Evolutionary conservation across 768 basidiomycete species (phyloP), one percentile per base, ranked within the genome.

Genomic region (Agaricus bisporus): DNA sequence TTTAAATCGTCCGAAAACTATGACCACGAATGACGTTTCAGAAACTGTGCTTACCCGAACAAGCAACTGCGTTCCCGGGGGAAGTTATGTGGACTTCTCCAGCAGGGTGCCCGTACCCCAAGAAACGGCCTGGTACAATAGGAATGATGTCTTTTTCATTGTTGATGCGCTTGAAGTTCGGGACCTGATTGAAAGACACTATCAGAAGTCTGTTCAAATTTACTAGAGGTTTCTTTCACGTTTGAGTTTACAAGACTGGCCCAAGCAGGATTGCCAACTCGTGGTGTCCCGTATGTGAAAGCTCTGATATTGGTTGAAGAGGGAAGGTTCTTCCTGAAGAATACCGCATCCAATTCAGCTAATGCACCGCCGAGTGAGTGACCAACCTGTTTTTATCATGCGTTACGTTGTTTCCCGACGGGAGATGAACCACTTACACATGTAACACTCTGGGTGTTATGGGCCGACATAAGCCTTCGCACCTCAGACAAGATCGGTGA

Each of bases 21-120:
- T 7, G 17, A 39, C 1, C 38, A 12, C 10, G 38, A 6, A 14
- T 39, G 38, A 39, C 29, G 37, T 12, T 20, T 18, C 37, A 18
- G 18, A 48, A 32, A 15, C 44, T 17, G 18, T 26, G 60, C 61
- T 32, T 43, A 69, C 73, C 73, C 35, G 72, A 61, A 54, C 74
- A 75, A 32, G 68, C 60, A 15, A 71, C 66, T 41, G 67, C 71
- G 38, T 64, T 63, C 5, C 65, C 70, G 2, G 68, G 63, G 14
- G 71, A 64, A 49, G 79, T 49, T 41, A 84, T 78, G 56, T 82
- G 80, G 12, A 81, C 63, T 60, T 83, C 81, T 17, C 80, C 80
- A n/a, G 72, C 65, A 1, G 76, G 74, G 48, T 81, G 80, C 37
- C 65, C 57, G 65, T 75, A 85, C 47, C 77, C 78, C 55, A 82